These are phyloP conservation scores for Ceratobasidium sp. DNA, from an alignment of 1,284 basidiomycete species.

Conservation along the genomic window DNA sequence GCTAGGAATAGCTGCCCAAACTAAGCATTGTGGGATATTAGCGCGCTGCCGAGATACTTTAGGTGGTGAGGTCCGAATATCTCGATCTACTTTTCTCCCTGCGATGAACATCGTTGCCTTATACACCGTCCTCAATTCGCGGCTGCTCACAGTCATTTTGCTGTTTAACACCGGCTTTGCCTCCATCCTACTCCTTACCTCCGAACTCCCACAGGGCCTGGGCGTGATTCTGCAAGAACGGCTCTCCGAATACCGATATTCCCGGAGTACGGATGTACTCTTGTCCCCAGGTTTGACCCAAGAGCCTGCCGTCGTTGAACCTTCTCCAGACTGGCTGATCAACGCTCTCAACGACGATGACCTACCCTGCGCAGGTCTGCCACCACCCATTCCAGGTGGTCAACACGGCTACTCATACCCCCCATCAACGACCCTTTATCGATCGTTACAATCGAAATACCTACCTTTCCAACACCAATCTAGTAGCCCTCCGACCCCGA, in stretches of 20 bases:
- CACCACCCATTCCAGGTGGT: conserved; percentile 1
- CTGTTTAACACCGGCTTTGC: conserved; percentile 16
- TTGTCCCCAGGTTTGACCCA: not conserved
- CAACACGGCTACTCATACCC: conserved; percentile 30
- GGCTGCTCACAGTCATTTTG: conserved; percentile 14
- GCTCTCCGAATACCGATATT: conserved; percentile 9
- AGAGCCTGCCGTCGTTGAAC: conserved; percentile 3
- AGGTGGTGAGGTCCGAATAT: no score
- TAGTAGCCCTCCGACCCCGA: not conserved
- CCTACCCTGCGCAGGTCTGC: conserved; percentile 20
- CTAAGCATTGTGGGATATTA: not conserved
- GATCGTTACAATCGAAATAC: conserved; percentile 11
- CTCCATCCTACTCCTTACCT: conserved; percentile 18
- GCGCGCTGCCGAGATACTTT: conserved; percentile 1
- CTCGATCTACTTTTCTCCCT: not conserved
- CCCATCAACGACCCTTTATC: not conserved
- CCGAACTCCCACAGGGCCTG: conserved; percentile 20
- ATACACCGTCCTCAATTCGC: conserved; percentile 22
- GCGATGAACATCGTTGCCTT: conserved; percentile 8
- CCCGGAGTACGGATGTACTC: not conserved
- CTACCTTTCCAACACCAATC: conserved; percentile 26
- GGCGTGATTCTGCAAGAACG: conserved; percentile 12
- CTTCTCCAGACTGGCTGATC: conserved; percentile 37
- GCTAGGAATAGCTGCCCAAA: conserved; percentile 34
- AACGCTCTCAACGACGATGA: conserved; percentile 30